Conservation (phyloP, 176 grass and related monocot species). For the Carex scoparia region DNA sequence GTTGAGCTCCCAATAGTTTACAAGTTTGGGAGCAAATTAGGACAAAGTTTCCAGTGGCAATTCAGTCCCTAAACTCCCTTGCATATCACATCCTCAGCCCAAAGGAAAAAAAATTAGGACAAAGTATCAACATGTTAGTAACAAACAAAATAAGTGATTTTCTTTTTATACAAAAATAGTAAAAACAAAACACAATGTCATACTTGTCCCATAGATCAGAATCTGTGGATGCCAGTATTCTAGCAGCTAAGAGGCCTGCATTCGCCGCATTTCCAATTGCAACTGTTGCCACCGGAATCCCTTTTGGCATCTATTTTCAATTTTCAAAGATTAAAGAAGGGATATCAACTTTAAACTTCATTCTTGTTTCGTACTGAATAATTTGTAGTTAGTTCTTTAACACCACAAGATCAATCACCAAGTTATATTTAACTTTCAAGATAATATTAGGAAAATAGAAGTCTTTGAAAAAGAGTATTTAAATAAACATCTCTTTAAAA, state of each 20-base stretch:
- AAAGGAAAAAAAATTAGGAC: background rate
- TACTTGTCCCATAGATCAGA: slow-evolving; percentile 57
- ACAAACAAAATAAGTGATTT: background rate
- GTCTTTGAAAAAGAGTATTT: background rate
- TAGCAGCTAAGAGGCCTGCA: slow-evolving; percentile 71
- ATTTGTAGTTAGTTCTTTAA: background rate
- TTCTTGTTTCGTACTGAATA: background rate
- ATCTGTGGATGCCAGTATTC: slow-evolving; percentile 53
- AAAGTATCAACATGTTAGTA: background rate
- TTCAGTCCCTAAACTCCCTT: background rate
- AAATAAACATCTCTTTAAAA: background rate
- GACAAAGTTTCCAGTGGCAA: background rate
- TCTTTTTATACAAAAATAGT: background rate
- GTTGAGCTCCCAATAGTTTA: background rate
- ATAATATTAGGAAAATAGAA: background rate
- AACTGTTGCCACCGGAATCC: slow-evolving; percentile 72
- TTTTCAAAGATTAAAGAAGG: background rate
- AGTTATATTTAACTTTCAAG: background rate
- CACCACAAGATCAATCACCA: background rate
- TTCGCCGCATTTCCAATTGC: slow-evolving; percentile 82
- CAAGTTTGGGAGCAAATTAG: background rate
- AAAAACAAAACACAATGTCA: slow-evolving; percentile 21
- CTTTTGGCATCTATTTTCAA: slow-evolving; percentile 71
- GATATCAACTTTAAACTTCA: background rate
- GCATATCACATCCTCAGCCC: background rate